These are phyloP conservation scores for Anthracocystis walkeri DNA, from an alignment of 1,284 basidiomycete genomes.

Conservation along the genomic window DNA sequence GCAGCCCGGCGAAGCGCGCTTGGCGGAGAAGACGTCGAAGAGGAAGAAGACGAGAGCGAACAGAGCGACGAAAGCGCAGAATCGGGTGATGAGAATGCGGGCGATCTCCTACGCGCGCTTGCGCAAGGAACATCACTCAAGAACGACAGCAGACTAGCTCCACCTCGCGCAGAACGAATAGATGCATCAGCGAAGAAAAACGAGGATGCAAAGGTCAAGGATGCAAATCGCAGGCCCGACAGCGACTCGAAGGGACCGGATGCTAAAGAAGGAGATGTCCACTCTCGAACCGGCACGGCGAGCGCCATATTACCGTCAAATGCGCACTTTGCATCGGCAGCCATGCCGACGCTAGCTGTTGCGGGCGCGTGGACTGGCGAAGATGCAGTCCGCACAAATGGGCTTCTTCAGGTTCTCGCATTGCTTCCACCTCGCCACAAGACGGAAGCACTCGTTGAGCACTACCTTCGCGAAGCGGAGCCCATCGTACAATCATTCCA, in stretches of 20 bases:
- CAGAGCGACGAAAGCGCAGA: slow-evolving; percentile 40
- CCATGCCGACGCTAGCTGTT: slow-evolving; percentile 25
- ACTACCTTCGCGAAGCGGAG: slow-evolving; percentile 46
- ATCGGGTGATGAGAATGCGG: slow-evolving; percentile 36
- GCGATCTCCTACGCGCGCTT: slow-evolving; percentile 33
- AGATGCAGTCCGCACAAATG: background rate
- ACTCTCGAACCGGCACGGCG: background rate
- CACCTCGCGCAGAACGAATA: background rate
- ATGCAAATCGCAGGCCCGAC: background rate
- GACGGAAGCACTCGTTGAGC: slow-evolving; percentile 31
- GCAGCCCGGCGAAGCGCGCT: background rate
- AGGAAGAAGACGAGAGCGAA: slow-evolving; percentile 32
- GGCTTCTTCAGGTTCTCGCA: slow-evolving; percentile 20
- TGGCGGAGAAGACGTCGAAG: slow-evolving; percentile 12
- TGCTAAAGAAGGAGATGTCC: background rate
- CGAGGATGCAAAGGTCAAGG: background rate
- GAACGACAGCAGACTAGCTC: slow-evolving; percentile 2
- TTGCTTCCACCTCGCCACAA: slow-evolving; percentile 37
- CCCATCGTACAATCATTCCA: slow-evolving; percentile 41
- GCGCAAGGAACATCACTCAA: slow-evolving; percentile 29
- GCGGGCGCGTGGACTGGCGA: background rate
- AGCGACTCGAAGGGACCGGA: background rate
- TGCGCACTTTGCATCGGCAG: slow-evolving; percentile 14
- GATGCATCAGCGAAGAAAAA: background rate
- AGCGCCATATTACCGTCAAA: background rate